Percentiles rank a stretch among this genome's conserved stretches.
Conservation (phyloP, 495 filamentous ascomycete species). For the Trichocladium antarcticum region DNA sequence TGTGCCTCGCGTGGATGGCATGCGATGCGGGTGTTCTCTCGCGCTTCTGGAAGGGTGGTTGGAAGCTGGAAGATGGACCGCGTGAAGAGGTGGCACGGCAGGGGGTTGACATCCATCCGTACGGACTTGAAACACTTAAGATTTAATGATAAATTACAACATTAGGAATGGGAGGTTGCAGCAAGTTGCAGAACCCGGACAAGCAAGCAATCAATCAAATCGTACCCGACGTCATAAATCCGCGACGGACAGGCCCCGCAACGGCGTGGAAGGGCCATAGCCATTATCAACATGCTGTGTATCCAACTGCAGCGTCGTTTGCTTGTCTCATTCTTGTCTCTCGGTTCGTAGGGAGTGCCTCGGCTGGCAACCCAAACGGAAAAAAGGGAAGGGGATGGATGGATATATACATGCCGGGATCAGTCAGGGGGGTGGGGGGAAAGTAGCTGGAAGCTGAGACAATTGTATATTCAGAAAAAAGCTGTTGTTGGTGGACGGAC, state of each 20-base stretch:
- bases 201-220: not conserved
- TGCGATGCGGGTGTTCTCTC: too few relatives aligned
- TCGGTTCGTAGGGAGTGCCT: not conserved
- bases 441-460: not conserved
- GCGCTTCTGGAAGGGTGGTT: too few relatives aligned
- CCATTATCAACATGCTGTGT: too few relatives aligned
- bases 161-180: slow-evolving; percentile 10
- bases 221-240: slow-evolving; percentile 5
- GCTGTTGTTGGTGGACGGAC: not conserved
- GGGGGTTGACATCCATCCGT: too few relatives aligned
- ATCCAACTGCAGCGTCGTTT: slow-evolving; percentile 5
- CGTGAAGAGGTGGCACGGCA: too few relatives aligned
- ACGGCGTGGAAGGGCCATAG: too few relatives aligned
- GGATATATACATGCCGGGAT: slow-evolving; percentile 9
- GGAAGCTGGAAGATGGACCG: too few relatives aligned
- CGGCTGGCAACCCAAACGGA: slow-evolving; percentile 1
- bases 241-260: not conserved
- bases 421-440: not conserved
- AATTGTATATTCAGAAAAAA: slow-evolving; percentile 1
- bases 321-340: slow-evolving; percentile 1
- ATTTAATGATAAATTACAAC: slow-evolving; percentile 6
- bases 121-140: not conserved
- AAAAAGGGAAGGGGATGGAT: not conserved
- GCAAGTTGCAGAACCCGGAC: not conserved
- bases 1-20: too few relatives aligned